Percentiles rank a stretch among this genome's conserved stretches.
Conservation (phyloP, 208 protist species). For the Trypanosoma scelopori region DNA sequence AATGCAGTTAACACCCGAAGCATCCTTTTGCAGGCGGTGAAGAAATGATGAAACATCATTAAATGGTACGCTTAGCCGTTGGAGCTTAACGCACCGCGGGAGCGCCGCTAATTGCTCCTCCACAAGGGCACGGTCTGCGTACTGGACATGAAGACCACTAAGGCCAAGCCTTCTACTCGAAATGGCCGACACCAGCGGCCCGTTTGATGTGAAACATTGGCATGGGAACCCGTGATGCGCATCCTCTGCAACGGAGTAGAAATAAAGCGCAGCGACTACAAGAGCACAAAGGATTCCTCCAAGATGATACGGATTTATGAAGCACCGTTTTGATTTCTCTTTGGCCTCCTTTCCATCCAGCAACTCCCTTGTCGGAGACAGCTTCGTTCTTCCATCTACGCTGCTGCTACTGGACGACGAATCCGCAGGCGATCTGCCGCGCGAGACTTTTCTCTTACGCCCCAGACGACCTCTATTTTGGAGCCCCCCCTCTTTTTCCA, state of each 20-base stretch:
- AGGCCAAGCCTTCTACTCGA: conserved; percentile 17
- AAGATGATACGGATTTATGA: background rate
- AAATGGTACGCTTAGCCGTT: conserved; percentile 27
- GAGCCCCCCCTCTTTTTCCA: conserved; percentile 1
- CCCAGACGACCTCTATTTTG: background rate
- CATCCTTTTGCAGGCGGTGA: conserved; percentile 9
- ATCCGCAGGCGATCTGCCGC: background rate
- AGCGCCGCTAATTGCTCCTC: conserved; percentile 11
- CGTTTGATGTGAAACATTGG: conserved; percentile 5
- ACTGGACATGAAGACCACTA: conserved; percentile 21
- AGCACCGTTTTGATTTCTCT: background rate
- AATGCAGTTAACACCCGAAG: conserved; percentile 27
- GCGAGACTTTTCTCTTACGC: background rate
- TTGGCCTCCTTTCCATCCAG: background rate
- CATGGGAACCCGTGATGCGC: conserved; percentile 9
- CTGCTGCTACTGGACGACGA: background rate
- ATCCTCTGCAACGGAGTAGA: background rate
- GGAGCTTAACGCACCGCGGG: conserved; percentile 13
- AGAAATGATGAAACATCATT: conserved; percentile 11
- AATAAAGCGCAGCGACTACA: background rate
- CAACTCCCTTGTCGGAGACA: background rate
- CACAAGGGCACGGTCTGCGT: background rate
- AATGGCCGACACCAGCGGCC: conserved; percentile 11
- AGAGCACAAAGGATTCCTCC: conserved; percentile 11
- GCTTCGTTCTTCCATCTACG: background rate